Percentiles rank a stretch among this genome's conserved stretches.
Evolutionary conservation across 2,329 filamentous ascomycete species (phyloP).

Genomic region (Cercospora sp.): DNA sequence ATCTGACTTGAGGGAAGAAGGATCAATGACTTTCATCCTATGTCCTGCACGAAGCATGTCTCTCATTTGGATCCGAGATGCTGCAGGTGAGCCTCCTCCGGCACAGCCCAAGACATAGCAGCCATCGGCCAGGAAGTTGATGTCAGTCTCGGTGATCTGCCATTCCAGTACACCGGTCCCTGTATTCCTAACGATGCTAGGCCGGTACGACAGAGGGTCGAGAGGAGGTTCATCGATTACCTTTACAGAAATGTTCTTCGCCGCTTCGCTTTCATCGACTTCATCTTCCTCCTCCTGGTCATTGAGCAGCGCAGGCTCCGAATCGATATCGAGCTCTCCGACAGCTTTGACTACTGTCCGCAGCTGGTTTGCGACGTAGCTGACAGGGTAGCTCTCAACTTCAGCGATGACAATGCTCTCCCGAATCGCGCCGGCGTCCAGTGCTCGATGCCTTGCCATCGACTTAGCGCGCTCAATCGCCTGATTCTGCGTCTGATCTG

Average conservation of each 20-base stretch:
- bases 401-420: conserved; percentile 49
- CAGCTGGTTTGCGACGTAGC: conserved; percentile 40
- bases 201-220: conserved; percentile 46
- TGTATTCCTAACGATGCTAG: conserved; percentile 43
- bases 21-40: conserved; percentile 54
- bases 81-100: conserved; percentile 59
- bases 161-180: conserved; percentile 52
- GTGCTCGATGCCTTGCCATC: conserved; percentile 41
- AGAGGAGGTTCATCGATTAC: conserved; percentile 34
- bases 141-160: conserved; percentile 59
- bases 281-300: conserved; percentile 24
- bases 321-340: conserved; percentile 35
- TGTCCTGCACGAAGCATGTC: conserved; percentile 54
- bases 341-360: conserved; percentile 38
- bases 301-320: conserved; percentile 24
- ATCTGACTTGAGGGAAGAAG: conserved; percentile 52
- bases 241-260: conserved; percentile 40
- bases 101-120: conserved; percentile 64
- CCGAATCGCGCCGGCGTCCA: conserved; percentile 38
- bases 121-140: conserved; percentile 58
- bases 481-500: conserved; percentile 43
- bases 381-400: conserved; percentile 45
- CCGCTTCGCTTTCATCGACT: conserved; percentile 19
- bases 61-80: conserved; percentile 53
- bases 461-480: conserved; percentile 42